Conservation (phyloP, 768 basidiomycete genomes). For the Tricholomella constricta region DNA sequence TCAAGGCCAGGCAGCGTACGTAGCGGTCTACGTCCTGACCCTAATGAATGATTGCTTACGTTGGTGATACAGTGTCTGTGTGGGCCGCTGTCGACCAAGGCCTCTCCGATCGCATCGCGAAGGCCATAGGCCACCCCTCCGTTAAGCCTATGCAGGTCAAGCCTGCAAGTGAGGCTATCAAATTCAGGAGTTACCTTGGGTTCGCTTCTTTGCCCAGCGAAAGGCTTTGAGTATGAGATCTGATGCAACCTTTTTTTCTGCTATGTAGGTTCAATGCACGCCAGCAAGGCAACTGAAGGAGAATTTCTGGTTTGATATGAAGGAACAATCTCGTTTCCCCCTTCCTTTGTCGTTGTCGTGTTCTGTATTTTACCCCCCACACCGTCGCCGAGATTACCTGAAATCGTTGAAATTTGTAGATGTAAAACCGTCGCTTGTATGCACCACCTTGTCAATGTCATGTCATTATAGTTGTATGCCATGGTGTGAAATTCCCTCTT, state of each 20-base stretch:
- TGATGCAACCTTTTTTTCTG: conserved; percentile 3
- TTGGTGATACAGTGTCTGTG: conserved; percentile 57
- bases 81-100: conserved; percentile 80
- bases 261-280: conserved; percentile 11
- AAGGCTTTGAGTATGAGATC: conserved; percentile 12
- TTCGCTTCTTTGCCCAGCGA: conserved; percentile 15
- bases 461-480: no score
- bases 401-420: neutral
- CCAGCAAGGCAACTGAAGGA: neutral
- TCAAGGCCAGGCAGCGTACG: conserved; percentile 70
- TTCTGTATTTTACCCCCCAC: neutral
- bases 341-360: no score
- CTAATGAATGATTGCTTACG: neutral
- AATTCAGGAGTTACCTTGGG: conserved; percentile 49
- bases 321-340: no score
- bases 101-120: conserved; percentile 78
- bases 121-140: conserved; percentile 59
- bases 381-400: neutral
- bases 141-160: conserved; percentile 65
- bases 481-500: no score
- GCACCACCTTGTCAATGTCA: no score
- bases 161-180: conserved; percentile 57
- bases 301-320: neutral
- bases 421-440: neutral
- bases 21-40: conserved; percentile 13